These are phyloP conservation scores for Aspergillus novofumigatus DNA, from an alignment of 2,329 filamentous ascomycete species.

Conservation along the genomic window DNA sequence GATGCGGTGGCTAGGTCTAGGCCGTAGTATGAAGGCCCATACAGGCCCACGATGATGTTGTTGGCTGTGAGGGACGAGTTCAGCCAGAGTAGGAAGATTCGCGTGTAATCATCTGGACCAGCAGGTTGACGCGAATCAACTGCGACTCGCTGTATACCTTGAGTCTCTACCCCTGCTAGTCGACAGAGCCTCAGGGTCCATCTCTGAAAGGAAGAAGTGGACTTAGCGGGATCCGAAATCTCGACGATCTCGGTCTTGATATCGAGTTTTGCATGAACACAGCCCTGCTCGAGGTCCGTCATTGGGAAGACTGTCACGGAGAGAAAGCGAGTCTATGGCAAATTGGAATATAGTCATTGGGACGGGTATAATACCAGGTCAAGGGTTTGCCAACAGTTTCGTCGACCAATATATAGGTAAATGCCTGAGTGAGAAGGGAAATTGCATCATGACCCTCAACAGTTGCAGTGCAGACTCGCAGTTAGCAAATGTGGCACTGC, in stretches of 20 bases:
- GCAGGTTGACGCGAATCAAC: conserved; percentile 6
- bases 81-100: conserved; percentile 32
- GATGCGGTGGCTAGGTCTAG: conserved; percentile 38
- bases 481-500: background rate
- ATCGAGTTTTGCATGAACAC: background rate
- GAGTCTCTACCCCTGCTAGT: conserved; percentile 7
- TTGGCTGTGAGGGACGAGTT: conserved; percentile 34
- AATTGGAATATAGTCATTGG: background rate
- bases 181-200: background rate
- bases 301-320: background rate
- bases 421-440: background rate
- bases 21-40: conserved; percentile 34
- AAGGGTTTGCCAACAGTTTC: background rate
- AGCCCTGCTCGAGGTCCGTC: background rate
- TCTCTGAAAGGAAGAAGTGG: background rate
- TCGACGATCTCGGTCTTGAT: background rate
- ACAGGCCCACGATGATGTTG: conserved; percentile 37
- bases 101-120: conserved; percentile 1
- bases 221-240: background rate
- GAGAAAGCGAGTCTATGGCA: background rate
- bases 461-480: background rate
- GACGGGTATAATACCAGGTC: background rate
- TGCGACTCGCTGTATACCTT: conserved; percentile 9
- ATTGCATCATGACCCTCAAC: background rate
- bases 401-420: background rate